phyloP scores from a whole-genome alignment of 1,284 basidiomycete species.

The Thelephora terrestris region DNA sequence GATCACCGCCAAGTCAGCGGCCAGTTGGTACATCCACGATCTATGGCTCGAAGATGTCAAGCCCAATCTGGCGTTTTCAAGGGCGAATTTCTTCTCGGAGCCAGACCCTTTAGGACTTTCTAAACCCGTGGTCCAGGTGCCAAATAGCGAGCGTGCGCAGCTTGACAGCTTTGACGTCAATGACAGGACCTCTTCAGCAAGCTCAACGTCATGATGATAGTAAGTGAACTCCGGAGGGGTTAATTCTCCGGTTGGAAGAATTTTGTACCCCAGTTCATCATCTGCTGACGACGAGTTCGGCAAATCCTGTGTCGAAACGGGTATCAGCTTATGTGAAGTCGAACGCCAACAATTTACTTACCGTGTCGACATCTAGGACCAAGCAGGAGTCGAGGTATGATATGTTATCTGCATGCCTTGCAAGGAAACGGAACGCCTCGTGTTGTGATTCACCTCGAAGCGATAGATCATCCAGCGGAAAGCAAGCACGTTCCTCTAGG shows the following conservation, averaged over 20 bases:
- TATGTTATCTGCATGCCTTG: neutral
- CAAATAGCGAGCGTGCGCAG: slow-evolving; percentile 30
- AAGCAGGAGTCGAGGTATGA: neutral
- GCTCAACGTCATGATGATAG: slow-evolving; percentile 35
- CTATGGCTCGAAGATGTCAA: neutral
- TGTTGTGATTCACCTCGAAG: no score
- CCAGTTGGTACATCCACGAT: neutral
- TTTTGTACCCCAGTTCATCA: slow-evolving; percentile 47
- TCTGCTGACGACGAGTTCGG: slow-evolving; percentile 26
- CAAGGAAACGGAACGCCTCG: neutral
- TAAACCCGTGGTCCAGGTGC: neutral
- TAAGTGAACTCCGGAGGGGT: slow-evolving; percentile 17
- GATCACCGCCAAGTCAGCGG: neutral
- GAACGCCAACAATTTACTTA: neutral
- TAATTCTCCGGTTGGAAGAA: slow-evolving; percentile 29
- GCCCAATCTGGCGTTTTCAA: neutral
- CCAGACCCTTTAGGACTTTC: slow-evolving; percentile 1
- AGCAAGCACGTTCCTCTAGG: no score
- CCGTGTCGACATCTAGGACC: neutral
- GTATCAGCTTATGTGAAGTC: neutral
- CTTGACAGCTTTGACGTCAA: slow-evolving; percentile 15
- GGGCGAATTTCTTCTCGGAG: neutral
- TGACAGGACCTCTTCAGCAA: slow-evolving; percentile 31
- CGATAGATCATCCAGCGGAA: no score
- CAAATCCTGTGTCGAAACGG: neutral